These are phyloP conservation scores for Pisolithus thermaeus DNA, from an alignment of 1,284 basidiomycete species.

Conservation along the genomic window DNA sequence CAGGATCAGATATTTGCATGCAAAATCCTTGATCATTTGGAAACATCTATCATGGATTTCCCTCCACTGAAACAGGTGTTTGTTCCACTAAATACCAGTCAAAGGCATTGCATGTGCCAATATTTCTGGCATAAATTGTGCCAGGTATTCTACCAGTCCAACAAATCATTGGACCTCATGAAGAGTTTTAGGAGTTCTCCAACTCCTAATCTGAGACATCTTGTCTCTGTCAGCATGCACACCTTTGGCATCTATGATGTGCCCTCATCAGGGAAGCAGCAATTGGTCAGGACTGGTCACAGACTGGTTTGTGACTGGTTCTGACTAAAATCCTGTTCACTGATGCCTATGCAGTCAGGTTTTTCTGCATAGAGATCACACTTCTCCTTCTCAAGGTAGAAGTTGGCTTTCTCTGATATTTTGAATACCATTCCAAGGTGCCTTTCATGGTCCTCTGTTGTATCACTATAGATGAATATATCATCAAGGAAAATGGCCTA, in stretches of 20 bases:
- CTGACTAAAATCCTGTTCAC: too few species aligned
- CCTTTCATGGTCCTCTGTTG: conserved; percentile 24
- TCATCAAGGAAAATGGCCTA: conserved; percentile 32
- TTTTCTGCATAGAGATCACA: conserved; percentile 16
- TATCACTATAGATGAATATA: conserved; percentile 28
- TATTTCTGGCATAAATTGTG: conserved; percentile 34
- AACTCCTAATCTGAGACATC: conserved; percentile 1
- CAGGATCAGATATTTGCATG: too few species aligned
- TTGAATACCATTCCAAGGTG: conserved; percentile 24
- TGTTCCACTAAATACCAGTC: neutral
- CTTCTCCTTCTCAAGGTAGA: conserved; percentile 23
- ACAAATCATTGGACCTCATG: conserved; percentile 38
- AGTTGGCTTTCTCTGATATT: conserved; percentile 9
- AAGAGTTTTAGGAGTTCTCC: neutral
- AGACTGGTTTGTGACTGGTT: too few species aligned
- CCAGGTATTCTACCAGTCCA: conserved; percentile 36
- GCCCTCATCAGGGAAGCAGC: too few species aligned
- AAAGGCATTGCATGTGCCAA: conserved; percentile 26
- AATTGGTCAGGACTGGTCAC: too few species aligned
- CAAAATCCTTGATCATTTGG: too few species aligned
- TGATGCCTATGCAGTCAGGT: conserved; percentile 25
- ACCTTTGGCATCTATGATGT: conserved; percentile 25
- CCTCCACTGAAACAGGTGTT: neutral
- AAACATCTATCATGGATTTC: neutral
- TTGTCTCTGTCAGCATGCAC: conserved; percentile 22